Evolutionary conservation across 1,284 basidiomycete genomes (phyloP), one percentile per base, ranked within the genome.

Genomic region (Farysia itapuensis): DNA sequence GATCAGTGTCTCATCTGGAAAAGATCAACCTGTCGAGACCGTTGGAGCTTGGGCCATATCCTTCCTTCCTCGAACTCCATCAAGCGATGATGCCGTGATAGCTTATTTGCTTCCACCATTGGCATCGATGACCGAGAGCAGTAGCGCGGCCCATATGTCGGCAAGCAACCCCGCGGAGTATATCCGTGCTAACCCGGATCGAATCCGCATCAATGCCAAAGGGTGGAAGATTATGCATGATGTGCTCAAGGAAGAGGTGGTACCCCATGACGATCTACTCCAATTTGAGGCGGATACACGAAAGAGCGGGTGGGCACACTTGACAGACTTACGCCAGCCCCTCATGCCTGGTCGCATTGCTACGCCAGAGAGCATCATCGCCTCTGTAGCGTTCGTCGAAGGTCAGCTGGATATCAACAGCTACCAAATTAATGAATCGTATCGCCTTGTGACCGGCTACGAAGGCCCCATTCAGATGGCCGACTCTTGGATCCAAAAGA

Each of bases 341-440:
- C 47, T 72, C n/a, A 72, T 68, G 64, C 74, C 72, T 9, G 74
- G 69, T 0, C 52, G 74, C 15, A 69, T 65, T 26, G 51, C 70
- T 2, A 63, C 67, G 21, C 69, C 72, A 4, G 72, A 75, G 11
- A 66, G 67, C 42, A 75, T 75, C 41, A 51, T 73, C 35, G 68
- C 64, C 2, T 56, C 54, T 14, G 64, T 76, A 2, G 69, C 64
- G 12, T 76, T 76, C 24, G 59, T 58, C 16, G 65, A 75, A 9
- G 52, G 59, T 22, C 16, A 47, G 30, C 37, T 76, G 6, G 45
- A 42, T 7, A 42, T 60, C 6, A 65, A 70, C 18, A 58, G 60
- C 30, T 75, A 75, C 42, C 61, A 69, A 44, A 48, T 54, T 26
- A 75, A 75, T 49, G 63, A 53, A 35, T 66, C 53, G 24, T 70